A percentile compares a stretch with the other conserved stretches of the same genome.
Conservation (phyloP, 78 protist genomes). For the Dictyostelium citrinum region DNA sequence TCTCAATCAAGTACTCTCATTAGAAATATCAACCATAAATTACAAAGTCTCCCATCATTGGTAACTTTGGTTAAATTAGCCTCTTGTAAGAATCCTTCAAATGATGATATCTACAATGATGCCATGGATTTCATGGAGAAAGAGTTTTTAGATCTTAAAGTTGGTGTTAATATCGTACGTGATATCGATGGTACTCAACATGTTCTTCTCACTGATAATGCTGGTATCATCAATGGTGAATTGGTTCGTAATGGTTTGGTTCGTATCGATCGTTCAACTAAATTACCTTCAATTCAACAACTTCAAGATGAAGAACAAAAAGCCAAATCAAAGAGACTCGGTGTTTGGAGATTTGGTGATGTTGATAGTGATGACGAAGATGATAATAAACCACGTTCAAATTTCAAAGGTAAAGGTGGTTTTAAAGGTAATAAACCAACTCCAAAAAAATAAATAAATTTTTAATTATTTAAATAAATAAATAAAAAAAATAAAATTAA, state of each 20-base stretch:
- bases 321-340: constrained; percentile 23
- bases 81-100: not conserved
- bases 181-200: not conserved
- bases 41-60: not conserved
- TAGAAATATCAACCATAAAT: constrained; percentile 5
- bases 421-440: not conserved
- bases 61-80: constrained; percentile 10
- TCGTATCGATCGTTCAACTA: constrained; percentile 27
- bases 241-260: constrained; percentile 73
- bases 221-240: constrained; percentile 42
- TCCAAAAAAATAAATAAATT: not conserved
- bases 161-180: not conserved
- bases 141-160: not conserved
- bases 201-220: constrained; percentile 31
- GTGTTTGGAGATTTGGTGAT: constrained; percentile 71
- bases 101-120: not conserved
- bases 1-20: not conserved
- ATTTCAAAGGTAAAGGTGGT: constrained; percentile 12
- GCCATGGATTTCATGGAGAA: constrained; percentile 62
- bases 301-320: constrained; percentile 35
- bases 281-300: not conserved
- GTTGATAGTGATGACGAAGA: constrained; percentile 76
- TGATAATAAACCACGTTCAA: constrained; percentile 13
- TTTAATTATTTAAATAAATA: no score
- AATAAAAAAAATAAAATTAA: no score